A percentile compares a stretch with the other conserved stretches of the same genome.
These are phyloP conservation scores for Penicillium manginii DNA, from an alignment of 495 filamentous ascomycete species.

Conservation along the genomic window DNA sequence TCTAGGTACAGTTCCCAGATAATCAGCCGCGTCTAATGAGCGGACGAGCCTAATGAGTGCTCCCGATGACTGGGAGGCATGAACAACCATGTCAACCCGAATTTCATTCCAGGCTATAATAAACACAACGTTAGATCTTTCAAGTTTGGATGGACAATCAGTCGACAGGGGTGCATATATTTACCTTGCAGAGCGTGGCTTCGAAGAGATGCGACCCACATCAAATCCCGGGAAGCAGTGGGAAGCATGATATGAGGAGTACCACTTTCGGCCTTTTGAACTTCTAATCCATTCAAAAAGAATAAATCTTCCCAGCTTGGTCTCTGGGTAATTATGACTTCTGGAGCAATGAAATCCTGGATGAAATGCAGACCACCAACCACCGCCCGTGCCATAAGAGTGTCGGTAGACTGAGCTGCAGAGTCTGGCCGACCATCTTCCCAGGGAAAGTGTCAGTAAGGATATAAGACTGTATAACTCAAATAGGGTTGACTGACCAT, in stretches of 20 bases:
- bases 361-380: slow-evolving; percentile 46
- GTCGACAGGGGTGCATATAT: background rate
- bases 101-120: slow-evolving; percentile 71
- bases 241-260: slow-evolving; percentile 71
- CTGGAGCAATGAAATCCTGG: slow-evolving; percentile 51
- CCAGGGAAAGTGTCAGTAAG: too few species aligned
- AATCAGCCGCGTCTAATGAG: slow-evolving; percentile 75
- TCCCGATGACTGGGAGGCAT: slow-evolving; percentile 69
- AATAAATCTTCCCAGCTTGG: slow-evolving; percentile 48
- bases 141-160: background rate
- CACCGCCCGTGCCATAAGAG: slow-evolving; percentile 56
- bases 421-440: slow-evolving; percentile 55
- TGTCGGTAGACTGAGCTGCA: slow-evolving; percentile 49
- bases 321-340: slow-evolving; percentile 54
- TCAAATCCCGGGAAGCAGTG: slow-evolving; percentile 58
- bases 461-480: too few species aligned
- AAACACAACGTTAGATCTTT: background rate
- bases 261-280: slow-evolving; percentile 43
- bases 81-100: slow-evolving; percentile 75
- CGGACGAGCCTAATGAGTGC: slow-evolving; percentile 72
- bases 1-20: slow-evolving; percentile 66
- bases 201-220: slow-evolving; percentile 79
- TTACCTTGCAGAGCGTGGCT: slow-evolving; percentile 68
- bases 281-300: slow-evolving; percentile 57
- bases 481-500: slow-evolving; percentile 43